phyloP scores from a whole-genome alignment of 805 yeast genomes.

The Saccharomycopsis guyanensis region DNA sequence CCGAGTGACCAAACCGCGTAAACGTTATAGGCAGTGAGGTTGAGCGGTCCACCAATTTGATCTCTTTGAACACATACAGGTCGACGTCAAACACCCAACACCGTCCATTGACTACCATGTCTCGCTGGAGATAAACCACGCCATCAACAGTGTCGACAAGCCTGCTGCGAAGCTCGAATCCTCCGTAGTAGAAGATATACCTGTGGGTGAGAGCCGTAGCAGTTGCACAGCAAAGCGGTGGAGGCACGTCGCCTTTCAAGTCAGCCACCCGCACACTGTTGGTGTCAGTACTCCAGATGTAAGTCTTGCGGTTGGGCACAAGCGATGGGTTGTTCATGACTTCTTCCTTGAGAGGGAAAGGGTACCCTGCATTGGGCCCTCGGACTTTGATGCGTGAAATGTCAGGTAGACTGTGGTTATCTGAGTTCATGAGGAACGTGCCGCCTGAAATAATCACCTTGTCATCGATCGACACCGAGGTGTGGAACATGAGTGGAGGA shows the following conservation, averaged over 20 bases:
- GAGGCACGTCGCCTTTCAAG: constrained; percentile 39
- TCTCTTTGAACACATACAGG: neutral
- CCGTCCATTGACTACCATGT: neutral
- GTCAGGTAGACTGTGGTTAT: neutral
- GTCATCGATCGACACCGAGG: constrained; percentile 32
- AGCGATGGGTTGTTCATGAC: constrained; percentile 36
- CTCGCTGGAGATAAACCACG: neutral
- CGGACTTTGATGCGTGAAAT: constrained; percentile 1
- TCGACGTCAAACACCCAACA: constrained; percentile 4
- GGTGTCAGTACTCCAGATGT: constrained; percentile 33
- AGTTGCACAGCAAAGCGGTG: constrained; percentile 27
- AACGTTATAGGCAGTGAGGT: neutral
- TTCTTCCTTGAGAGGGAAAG: constrained; percentile 36
- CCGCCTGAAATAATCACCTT: constrained; percentile 41
- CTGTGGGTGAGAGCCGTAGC: neutral
- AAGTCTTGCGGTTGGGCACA: constrained; percentile 33
- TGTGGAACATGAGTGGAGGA: constrained; percentile 38
- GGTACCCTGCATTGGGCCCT: constrained; percentile 25
- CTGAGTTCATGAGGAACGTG: neutral
- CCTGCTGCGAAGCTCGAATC: neutral
- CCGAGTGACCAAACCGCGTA: neutral
- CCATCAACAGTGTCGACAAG: neutral
- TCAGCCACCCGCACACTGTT: constrained; percentile 28
- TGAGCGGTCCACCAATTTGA: neutral
- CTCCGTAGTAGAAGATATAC: constrained; percentile 4